Evolutionary conservation across 768 basidiomycete genomes (phyloP).

Genomic region (Agrocybe chaxingu): DNA sequence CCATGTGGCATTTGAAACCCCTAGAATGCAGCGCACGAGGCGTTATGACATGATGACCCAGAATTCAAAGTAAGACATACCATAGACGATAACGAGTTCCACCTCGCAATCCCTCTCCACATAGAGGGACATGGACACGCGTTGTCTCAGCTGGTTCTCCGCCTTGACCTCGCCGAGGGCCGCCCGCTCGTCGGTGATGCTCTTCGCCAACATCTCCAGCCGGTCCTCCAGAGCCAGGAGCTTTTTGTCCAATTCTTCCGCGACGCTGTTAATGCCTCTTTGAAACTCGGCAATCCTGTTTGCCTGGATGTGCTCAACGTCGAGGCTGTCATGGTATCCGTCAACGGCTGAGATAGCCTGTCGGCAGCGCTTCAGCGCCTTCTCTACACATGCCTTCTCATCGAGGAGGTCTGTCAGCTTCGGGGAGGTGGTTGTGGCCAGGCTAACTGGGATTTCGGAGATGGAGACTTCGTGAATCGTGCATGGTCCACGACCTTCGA

Average conservation of each 20-base stretch:
- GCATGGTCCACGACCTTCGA: constrained; percentile 30
- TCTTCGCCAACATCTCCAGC: constrained; percentile 11
- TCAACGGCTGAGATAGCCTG: constrained; percentile 21
- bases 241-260: constrained; percentile 23
- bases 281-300: constrained; percentile 15
- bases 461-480: constrained; percentile 35
- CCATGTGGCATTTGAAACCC: constrained; percentile 26
- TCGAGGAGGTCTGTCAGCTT: constrained; percentile 16
- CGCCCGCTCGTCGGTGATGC: constrained; percentile 18
- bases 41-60: too few relatives aligned
- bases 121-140: constrained; percentile 24
- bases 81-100: constrained; percentile 29
- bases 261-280: constrained; percentile 20
- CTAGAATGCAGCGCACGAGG: not conserved
- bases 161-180: constrained; percentile 6
- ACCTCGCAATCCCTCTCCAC: constrained; percentile 23
- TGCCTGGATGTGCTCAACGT: constrained; percentile 20
- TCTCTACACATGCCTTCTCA: constrained; percentile 13
- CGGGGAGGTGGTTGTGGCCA: constrained; percentile 17
- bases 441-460: constrained; percentile 10
- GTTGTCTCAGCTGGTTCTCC: constrained; percentile 11
- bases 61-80: constrained; percentile 12
- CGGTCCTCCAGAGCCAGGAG: constrained; percentile 17
- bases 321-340: constrained; percentile 23
- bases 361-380: constrained; percentile 21